Base-by-base conservation (phyloP, 2,329 filamentous ascomycete species). In the Aspergillus fumigatus region DNA sequence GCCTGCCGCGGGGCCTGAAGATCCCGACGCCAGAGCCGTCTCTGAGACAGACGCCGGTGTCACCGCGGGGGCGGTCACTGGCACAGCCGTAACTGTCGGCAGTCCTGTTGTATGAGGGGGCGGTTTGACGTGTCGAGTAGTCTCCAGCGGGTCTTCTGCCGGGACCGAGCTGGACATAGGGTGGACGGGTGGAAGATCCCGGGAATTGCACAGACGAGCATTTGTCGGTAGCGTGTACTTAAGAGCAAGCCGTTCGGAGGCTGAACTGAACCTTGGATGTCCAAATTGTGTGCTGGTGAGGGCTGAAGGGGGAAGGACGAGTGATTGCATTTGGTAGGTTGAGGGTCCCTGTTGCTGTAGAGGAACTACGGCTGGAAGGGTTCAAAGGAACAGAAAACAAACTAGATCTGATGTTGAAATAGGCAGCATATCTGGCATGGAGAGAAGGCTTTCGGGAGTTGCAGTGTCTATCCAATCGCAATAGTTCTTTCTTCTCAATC, bases 81-180 rank as follows among this genome's bases (percentile, higher is more conserved):
- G 55, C n/a, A 60, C 57, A 11, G 60, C 51, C n/a, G 56, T 51
- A 25, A 56, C 56, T 23, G 64, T 63, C 27, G 62, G 64, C 48
- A 55, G 58, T 27, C 63, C 62, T 25, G 68, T 62, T 53, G 69
- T 68, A 59, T 68, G 68, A 60, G 66, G 66, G 54, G 64, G 57
- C 40, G 68, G 66, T 54, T 69, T 70, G 53, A 66, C 63, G 55
- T 68, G 67, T 64, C 68, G 69, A 64, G 73, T 67, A 63, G 67
- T 68, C 61, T 74, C 71, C 64, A 68, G 62, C 62, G 72, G 70
- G 59, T 71, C 69, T 56, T 72, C 70, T 59, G 65, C 67, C 62
- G 69, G 67, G 60, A 72, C 69, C 63, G 73, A 72, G 64, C 72
- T 70, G 66, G 75, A 76, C 75, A 77, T 77, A 70, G 71, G 72